These are phyloP conservation scores for Raffaelea deltoideospora DNA, from an alignment of 2,329 filamentous ascomycete genomes.

Conservation along the genomic window DNA sequence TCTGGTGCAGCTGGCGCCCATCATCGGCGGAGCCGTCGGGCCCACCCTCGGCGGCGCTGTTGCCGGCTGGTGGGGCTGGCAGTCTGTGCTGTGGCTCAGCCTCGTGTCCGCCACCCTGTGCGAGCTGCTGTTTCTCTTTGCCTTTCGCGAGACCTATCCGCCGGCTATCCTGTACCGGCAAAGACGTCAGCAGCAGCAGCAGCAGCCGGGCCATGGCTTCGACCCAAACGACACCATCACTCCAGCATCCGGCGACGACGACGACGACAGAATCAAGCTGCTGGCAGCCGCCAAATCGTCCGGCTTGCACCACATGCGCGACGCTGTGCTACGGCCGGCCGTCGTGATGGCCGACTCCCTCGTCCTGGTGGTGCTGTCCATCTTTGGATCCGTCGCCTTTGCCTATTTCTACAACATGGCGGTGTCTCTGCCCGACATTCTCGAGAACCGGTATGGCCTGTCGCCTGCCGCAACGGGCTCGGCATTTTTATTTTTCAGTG, in stretches of 20 bases:
- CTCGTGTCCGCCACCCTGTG: conserved; percentile 10
- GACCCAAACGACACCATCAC: background rate
- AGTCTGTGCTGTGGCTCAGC: conserved; percentile 18
- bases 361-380: conserved; percentile 25
- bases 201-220: background rate
- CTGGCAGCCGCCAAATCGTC: conserved; percentile 1
- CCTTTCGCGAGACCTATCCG: conserved; percentile 20
- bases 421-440: conserved; percentile 35
- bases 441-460: conserved; percentile 31
- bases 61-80: conserved; percentile 17
- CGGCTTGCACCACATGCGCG: conserved; percentile 32
- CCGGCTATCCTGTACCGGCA: conserved; percentile 33
- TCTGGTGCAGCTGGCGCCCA: conserved; percentile 12
- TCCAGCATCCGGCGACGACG: conserved; percentile 9
- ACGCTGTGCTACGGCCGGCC: conserved; percentile 30
- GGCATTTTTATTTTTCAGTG: conserved; percentile 40
- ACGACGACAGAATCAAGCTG: conserved; percentile 12
- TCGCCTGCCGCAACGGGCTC: conserved; percentile 35
- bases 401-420: conserved; percentile 38
- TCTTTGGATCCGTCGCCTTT: conserved; percentile 33
- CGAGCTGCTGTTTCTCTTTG: conserved; percentile 12
- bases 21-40: conserved; percentile 17
- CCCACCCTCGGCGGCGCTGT: conserved; percentile 19
- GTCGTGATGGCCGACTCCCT: conserved; percentile 30
- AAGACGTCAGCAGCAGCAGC: background rate